These are phyloP conservation scores for Diaporthe eres DNA, from an alignment of 2,329 filamentous ascomycete species.

Conservation along the genomic window DNA sequence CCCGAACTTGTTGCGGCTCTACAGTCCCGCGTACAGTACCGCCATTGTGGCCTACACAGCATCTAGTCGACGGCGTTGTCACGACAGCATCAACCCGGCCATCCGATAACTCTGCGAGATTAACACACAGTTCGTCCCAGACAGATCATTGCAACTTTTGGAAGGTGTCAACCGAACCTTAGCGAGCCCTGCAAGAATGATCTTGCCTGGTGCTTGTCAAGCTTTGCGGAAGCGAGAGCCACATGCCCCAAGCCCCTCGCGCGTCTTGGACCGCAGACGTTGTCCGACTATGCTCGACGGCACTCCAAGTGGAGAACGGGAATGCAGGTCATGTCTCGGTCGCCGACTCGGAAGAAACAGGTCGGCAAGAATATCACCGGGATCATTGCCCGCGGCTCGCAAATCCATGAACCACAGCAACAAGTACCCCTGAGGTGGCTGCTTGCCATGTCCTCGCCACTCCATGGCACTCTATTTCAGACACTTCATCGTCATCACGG, in stretches of 20 bases:
- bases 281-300: neutral
- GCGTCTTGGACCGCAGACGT: neutral
- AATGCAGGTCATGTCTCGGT: neutral
- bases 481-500: neutral
- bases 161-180: conserved; percentile 16
- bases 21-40: neutral
- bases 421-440: neutral
- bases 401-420: conserved; percentile 1
- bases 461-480: conserved; percentile 20
- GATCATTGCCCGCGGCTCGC: neutral
- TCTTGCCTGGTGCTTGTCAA: neutral
- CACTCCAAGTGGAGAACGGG: neutral
- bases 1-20: conserved; percentile 22
- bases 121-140: neutral
- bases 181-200: neutral
- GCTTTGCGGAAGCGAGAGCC: neutral
- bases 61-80: neutral
- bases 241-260: neutral
- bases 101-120: conserved; percentile 6
- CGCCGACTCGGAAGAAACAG: conserved; percentile 16
- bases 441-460: conserved; percentile 6
- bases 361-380: neutral
- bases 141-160: conserved; percentile 18
- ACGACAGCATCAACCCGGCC: neutral
- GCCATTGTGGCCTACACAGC: neutral